Conservation (phyloP, 192 early-diverging fungal genomes). For the Coemansia sp. region DNA sequence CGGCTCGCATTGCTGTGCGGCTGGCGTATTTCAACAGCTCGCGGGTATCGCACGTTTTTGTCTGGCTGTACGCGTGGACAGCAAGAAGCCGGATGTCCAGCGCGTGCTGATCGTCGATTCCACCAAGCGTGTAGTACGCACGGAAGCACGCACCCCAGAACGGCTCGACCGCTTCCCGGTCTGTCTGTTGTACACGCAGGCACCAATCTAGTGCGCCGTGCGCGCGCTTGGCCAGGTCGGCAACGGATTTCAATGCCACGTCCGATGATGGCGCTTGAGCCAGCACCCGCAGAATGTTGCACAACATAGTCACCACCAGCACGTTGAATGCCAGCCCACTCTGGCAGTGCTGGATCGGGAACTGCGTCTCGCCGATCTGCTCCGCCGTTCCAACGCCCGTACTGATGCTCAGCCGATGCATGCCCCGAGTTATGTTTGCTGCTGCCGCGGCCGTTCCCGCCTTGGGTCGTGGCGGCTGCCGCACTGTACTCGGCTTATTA, state of each 20-base stretch:
- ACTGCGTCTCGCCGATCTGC: slow-evolving; percentile 1
- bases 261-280: slow-evolving; percentile 11
- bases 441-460: not conserved
- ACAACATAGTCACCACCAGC: slow-evolving; percentile 26
- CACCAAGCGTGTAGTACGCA: slow-evolving; percentile 40
- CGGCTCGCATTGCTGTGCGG: slow-evolving; percentile 2
- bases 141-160: slow-evolving; percentile 35
- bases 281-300: slow-evolving; percentile 43
- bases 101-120: not conserved
- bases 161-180: slow-evolving; percentile 17
- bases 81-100: slow-evolving; percentile 27
- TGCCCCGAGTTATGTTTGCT: slow-evolving; percentile 11
- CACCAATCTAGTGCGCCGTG: slow-evolving; percentile 42
- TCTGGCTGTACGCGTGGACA: slow-evolving; percentile 23
- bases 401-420: slow-evolving; percentile 39
- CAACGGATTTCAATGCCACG: not conserved
- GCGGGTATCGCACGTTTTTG: slow-evolving; percentile 27
- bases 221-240: not conserved
- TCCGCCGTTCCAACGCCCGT: not conserved
- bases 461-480: not conserved
- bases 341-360: slow-evolving; percentile 20
- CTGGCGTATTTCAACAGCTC: slow-evolving; percentile 35
- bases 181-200: slow-evolving; percentile 23
- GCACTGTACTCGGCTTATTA: not conserved
- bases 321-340: slow-evolving; percentile 27